Conservation (phyloP, 2,329 filamentous ascomycete genomes). For the Trichoderma pleuroti region DNA sequence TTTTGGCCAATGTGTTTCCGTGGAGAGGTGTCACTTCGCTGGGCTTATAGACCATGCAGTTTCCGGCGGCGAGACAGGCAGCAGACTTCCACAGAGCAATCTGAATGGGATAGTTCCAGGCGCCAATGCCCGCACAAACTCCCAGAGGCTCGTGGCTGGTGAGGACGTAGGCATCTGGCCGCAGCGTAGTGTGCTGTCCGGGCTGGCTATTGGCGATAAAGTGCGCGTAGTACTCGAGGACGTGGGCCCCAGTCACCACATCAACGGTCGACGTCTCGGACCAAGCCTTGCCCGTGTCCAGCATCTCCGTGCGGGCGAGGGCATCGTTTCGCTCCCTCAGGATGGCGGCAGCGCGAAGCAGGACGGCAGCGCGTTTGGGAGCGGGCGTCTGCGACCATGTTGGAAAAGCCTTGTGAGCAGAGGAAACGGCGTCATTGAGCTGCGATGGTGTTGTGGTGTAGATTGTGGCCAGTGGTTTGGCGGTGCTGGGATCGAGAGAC, state of each 20-base stretch:
- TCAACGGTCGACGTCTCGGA: conserved; percentile 83
- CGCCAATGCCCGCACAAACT: conserved; percentile 82
- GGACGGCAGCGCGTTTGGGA: conserved; percentile 71
- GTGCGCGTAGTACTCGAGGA: conserved; percentile 82
- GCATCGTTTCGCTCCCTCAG: conserved; percentile 74
- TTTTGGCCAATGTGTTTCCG: conserved; percentile 67
- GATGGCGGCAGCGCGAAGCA: conserved; percentile 71
- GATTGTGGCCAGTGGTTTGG: conserved; percentile 65
- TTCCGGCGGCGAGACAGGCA: conserved; percentile 79
- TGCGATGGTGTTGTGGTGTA: conserved; percentile 64
- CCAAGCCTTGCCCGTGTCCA: conserved; percentile 82
- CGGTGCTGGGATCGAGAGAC: conserved; percentile 71
- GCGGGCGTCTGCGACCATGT: conserved; percentile 73
- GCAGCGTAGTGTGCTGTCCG: conserved; percentile 71
- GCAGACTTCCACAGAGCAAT: conserved; percentile 89
- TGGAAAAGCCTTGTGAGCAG: conserved; percentile 68
- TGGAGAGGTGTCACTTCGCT: conserved; percentile 87
- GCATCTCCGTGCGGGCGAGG: conserved; percentile 74
- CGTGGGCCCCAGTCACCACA: conserved; percentile 76
- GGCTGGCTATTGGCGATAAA: conserved; percentile 75
- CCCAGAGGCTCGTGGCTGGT: conserved; percentile 78
- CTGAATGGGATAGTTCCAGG: conserved; percentile 91
- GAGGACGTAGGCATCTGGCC: conserved; percentile 76
- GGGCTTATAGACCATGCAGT: conserved; percentile 89
- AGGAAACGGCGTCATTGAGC: conserved; percentile 67